phyloP scores from a whole-genome alignment of 352 stramenopile genomes.

The Phytophthora pseudosyringae region DNA sequence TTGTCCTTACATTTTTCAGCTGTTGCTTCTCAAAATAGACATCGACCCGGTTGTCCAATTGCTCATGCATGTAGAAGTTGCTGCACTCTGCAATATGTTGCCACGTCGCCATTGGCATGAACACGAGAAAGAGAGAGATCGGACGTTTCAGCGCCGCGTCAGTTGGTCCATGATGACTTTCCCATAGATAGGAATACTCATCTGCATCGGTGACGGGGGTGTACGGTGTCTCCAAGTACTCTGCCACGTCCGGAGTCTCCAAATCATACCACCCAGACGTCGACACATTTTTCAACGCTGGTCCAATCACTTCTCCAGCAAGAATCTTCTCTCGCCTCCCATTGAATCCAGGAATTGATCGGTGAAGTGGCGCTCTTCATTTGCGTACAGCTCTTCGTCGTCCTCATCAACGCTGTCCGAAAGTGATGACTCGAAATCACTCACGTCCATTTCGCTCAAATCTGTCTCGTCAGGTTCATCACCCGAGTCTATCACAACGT shows the following conservation, averaged over 20 bases:
- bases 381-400: neutral
- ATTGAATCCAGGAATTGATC: constrained; percentile 10
- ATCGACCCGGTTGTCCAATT: constrained; percentile 7
- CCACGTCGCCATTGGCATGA: constrained; percentile 19
- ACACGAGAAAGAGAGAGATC: constrained; percentile 11
- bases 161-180: neutral
- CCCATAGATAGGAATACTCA: neutral
- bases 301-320: constrained; percentile 5
- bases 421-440: neutral
- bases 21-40: constrained; percentile 11
- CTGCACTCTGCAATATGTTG: constrained; percentile 19
- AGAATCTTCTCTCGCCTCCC: constrained; percentile 1
- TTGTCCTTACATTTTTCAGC: neutral
- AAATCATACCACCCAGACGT: neutral
- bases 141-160: neutral
- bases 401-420: constrained; percentile 4
- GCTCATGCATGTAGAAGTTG: constrained; percentile 24
- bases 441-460: constrained; percentile 15
- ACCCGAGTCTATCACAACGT: neutral
- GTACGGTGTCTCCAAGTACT: constrained; percentile 1
- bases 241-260: neutral
- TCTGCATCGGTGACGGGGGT: neutral
- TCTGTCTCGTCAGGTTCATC: too few relatives aligned
- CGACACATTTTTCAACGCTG: neutral
- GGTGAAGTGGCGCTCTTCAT: constrained; percentile 11